Evolutionary conservation across 352 stramenopile genomes (phyloP), one percentile per base, ranked within the genome.

Genomic region (Globisporangium takayamanum): DNA sequence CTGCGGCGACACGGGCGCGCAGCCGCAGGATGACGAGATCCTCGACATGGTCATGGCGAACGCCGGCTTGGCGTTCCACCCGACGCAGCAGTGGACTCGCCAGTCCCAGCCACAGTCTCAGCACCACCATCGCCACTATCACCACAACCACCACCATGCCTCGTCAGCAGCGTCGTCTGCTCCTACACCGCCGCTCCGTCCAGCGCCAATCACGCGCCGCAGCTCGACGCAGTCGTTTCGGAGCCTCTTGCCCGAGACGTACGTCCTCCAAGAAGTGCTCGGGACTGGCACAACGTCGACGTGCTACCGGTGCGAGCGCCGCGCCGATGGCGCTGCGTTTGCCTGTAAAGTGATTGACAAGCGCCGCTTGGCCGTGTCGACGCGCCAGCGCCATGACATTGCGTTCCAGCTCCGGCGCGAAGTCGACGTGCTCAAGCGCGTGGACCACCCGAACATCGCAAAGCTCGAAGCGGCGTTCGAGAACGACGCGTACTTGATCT

Each of bases 261-360:
- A 88, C 56, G 57, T 70, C 39, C 69, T 91, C 3, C 77, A 87
- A 50, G 80, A 84, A 37, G 66, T 87, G 18, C 70, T 82, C 25
- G 81, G 81, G 22, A 78, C 72, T 46, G 81, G 81, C 12, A 91
- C 78, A 22, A 91, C 81, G 10, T 89, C 78, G 15, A 89, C 72
- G 41, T 89, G 78, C 60, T 89, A 88, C 66, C 74, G 77, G 12
- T 88, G 74, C 51, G 61, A 68, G 45, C 77, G 79, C 5, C 62
- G 30, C 37, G 76, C 55, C 0, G 79, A 89, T 63, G 69, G 68
- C 28, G 61, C 58, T 8, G 59, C 67, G 49, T 89, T 89, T 59
- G 81, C 81, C 16, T 91, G 81, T 60, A 91, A 91, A 54, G 80
- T 91, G 53, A 88, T 91, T 55, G 79, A 91, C 67, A 91, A 91